These are phyloP conservation scores for Pyrenochaeta sp. DNA, from an alignment of 2,329 filamentous ascomycete species.

Conservation along the genomic window DNA sequence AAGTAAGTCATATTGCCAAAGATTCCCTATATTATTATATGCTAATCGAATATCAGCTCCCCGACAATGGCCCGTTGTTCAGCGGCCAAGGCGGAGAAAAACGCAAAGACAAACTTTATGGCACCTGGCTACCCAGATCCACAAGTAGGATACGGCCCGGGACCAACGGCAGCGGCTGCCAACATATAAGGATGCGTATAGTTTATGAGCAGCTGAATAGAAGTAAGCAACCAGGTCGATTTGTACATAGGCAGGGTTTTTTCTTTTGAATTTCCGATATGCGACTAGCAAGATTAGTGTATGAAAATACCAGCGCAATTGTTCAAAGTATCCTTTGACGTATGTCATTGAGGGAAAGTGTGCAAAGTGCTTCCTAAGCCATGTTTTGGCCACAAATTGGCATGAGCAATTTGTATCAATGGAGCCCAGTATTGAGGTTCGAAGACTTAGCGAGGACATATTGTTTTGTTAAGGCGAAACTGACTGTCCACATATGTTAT, in stretches of 20 bases:
- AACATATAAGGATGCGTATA: slow-evolving; percentile 29
- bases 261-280: slow-evolving; percentile 28
- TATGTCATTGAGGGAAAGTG: too few species aligned
- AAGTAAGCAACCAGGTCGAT: slow-evolving; percentile 23
- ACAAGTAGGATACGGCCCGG: slow-evolving; percentile 53
- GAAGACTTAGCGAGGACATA: neutral
- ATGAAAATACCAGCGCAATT: slow-evolving; percentile 31
- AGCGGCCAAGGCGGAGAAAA: slow-evolving; percentile 78
- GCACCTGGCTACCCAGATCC: slow-evolving; percentile 56
- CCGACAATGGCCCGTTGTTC: slow-evolving; percentile 99
- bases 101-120: slow-evolving; percentile 61
- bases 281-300: slow-evolving; percentile 27
- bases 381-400: neutral
- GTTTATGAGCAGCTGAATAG: slow-evolving; percentile 12
- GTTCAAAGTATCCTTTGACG: slow-evolving; percentile 8
- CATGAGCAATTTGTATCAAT: neutral
- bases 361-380: neutral
- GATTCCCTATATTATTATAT: neutral
- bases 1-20: slow-evolving; percentile 68
- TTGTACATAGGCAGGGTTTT: slow-evolving; percentile 42
- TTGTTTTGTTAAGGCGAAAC: too few species aligned
- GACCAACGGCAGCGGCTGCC: slow-evolving; percentile 31
- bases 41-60: slow-evolving; percentile 68
- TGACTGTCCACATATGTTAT: too few species aligned
- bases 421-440: neutral